Evolutionary conservation across 805 yeast species (phyloP).

Genomic region (Candida easanensis): DNA sequence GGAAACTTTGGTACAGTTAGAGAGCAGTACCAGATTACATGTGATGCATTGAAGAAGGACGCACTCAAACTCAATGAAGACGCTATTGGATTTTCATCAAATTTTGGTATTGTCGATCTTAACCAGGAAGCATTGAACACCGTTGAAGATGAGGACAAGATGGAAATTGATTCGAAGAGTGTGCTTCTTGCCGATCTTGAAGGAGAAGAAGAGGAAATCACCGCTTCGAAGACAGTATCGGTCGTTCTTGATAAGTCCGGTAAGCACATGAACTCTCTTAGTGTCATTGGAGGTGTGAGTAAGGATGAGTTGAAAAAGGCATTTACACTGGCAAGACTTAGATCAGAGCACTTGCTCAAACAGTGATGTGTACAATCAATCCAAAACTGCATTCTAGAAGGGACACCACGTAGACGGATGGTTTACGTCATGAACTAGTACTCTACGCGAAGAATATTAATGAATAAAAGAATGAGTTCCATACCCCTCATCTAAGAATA

Average conservation of each 20-base stretch:
- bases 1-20: constrained; percentile 46
- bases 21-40: constrained; percentile 50
- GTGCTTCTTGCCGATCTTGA: constrained; percentile 71
- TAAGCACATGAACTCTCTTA: constrained; percentile 40
- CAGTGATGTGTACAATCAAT: too few species aligned
- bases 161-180: constrained; percentile 32
- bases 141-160: constrained; percentile 30
- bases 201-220: constrained; percentile 78
- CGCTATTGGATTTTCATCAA: constrained; percentile 41
- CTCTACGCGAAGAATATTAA: too few species aligned
- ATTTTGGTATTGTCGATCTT: constrained; percentile 57
- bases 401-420: not conserved
- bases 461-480: too few species aligned
- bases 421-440: too few species aligned
- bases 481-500: not conserved
- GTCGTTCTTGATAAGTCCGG: constrained; percentile 35
- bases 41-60: constrained; percentile 45
- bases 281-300: constrained; percentile 47
- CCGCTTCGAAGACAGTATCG: constrained; percentile 51
- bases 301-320: constrained; percentile 46
- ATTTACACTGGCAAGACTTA: constrained; percentile 42
- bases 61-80: constrained; percentile 38
- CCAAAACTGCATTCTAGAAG: too few species aligned
- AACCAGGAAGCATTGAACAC: constrained; percentile 35
- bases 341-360: constrained; percentile 39